Conservation (phyloP, 169 alveolate genomes). For the Theileria equi region DNA sequence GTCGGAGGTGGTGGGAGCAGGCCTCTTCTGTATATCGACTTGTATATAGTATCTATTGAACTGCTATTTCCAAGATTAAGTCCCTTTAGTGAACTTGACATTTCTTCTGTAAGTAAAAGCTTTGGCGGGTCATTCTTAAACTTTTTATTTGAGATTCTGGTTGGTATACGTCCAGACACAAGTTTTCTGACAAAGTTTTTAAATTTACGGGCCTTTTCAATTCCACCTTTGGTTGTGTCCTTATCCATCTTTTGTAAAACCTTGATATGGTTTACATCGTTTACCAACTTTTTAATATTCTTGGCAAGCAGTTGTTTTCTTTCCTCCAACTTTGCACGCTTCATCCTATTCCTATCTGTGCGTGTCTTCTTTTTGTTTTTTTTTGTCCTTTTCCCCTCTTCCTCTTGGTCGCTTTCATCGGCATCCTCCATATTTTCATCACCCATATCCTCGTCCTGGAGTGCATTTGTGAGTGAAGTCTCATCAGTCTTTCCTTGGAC, state of each 20-base stretch:
- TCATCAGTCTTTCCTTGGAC: slow-evolving; percentile 14
- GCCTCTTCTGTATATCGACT: slow-evolving; percentile 54
- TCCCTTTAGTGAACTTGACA: slow-evolving; percentile 14
- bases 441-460: slow-evolving; percentile 1
- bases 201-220: slow-evolving; percentile 2
- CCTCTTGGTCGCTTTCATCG: slow-evolving; percentile 12
- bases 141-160: slow-evolving; percentile 28
- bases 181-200: slow-evolving; percentile 13
- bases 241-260: neutral
- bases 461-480: neutral
- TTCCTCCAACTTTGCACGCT: slow-evolving; percentile 16
- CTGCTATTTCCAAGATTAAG: neutral
- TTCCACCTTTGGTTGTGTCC: neutral
- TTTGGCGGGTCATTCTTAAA: slow-evolving; percentile 29
- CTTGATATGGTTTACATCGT: slow-evolving; percentile 35
- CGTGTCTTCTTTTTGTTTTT: slow-evolving; percentile 24
- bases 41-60: slow-evolving; percentile 31
- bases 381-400: neutral
- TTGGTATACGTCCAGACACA: slow-evolving; percentile 9
- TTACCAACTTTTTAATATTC: slow-evolving; percentile 25
- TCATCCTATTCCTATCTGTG: slow-evolving; percentile 37
- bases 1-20: slow-evolving; percentile 58
- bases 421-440: slow-evolving; percentile 4
- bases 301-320: slow-evolving; percentile 23
- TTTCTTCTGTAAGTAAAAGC: slow-evolving; percentile 38